These are phyloP conservation scores for Avena eriantha DNA, from an alignment of 176 grass and related monocot species.

Conservation along the genomic window DNA sequence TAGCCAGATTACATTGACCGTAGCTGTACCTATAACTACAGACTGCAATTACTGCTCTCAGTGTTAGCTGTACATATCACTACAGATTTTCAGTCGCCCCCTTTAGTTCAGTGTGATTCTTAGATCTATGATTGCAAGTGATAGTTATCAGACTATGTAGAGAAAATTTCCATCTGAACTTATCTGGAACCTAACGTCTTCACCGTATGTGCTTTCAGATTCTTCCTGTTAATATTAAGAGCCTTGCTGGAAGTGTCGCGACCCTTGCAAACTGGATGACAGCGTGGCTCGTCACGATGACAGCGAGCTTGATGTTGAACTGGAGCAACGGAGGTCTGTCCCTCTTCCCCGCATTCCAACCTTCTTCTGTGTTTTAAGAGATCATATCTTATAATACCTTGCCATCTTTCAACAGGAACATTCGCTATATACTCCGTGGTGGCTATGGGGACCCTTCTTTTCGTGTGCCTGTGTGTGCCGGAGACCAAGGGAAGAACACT, in stretches of 20 bases:
- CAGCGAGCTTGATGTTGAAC: conserved; percentile 79
- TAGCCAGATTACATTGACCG: not conserved
- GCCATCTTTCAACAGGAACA: conserved; percentile 50
- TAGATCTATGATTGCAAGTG: not conserved
- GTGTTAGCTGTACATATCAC: not conserved
- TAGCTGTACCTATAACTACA: not conserved
- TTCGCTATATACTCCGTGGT: conserved; percentile 54
- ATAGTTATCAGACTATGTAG: not conserved
- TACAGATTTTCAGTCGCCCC: not conserved
- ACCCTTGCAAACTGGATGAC: conserved; percentile 91
- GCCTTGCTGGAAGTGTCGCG: conserved; percentile 92
- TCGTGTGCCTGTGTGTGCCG: conserved; percentile 63
- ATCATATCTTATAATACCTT: not conserved
- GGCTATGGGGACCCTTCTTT: conserved; percentile 47
- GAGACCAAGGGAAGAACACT: conserved; percentile 73
- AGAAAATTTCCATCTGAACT: not conserved
- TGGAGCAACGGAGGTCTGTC: conserved; percentile 89
- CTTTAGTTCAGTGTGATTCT: not conserved
- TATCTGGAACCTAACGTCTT: not conserved
- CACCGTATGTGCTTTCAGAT: conserved; percentile 45
- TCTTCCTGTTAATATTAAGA: conserved; percentile 89
- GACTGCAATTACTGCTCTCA: not conserved
- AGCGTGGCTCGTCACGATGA: conserved; percentile 90
- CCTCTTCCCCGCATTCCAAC: not conserved
- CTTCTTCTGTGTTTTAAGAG: not conserved